These are phyloP conservation scores for Paulownia fortunei DNA, from an alignment of 257 asterid species.

Conservation along the genomic window DNA sequence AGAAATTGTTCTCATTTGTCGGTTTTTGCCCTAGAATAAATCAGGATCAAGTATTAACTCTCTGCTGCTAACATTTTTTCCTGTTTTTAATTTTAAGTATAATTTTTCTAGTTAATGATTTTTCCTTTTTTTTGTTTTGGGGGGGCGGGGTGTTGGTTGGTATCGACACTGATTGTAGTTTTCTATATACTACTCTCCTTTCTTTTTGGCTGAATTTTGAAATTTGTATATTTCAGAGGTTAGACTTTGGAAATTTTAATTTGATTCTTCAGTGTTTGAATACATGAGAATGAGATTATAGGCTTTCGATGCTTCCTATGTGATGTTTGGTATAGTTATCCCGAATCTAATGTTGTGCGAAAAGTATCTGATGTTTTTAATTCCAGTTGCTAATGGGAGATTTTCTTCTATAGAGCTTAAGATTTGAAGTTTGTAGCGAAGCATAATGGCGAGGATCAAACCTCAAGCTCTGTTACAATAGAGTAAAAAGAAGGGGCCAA, in stretches of 20 bases:
- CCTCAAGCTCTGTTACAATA: slow-evolving; percentile 45
- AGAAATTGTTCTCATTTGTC: background rate
- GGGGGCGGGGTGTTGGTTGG: too few species aligned
- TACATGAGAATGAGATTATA: background rate
- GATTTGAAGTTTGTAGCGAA: slow-evolving; percentile 11
- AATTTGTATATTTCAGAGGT: background rate
- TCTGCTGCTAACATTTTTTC: too few species aligned
- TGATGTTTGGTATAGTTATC: background rate
- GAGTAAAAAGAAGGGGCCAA: slow-evolving; percentile 47
- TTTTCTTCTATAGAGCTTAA: slow-evolving; percentile 16
- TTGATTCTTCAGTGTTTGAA: background rate
- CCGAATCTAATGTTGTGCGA: background rate
- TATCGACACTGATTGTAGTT: background rate
- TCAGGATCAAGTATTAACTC: slow-evolving; percentile 26
- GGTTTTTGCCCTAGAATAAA: background rate
- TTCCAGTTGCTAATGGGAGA: background rate
- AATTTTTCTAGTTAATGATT: slow-evolving; percentile 8
- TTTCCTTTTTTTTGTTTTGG: background rate
- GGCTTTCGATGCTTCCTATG: background rate
- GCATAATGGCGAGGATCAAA: slow-evolving; percentile 43
- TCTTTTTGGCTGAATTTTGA: background rate
- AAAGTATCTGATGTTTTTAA: background rate
- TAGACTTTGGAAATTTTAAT: background rate
- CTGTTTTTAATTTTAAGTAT: background rate
- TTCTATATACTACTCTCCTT: background rate